Percentiles rank a stretch among this genome's conserved stretches.
These are phyloP conservation scores for Mortierella sp. DNA, from an alignment of 371 early-diverging fungal species.

Conservation along the genomic window DNA sequence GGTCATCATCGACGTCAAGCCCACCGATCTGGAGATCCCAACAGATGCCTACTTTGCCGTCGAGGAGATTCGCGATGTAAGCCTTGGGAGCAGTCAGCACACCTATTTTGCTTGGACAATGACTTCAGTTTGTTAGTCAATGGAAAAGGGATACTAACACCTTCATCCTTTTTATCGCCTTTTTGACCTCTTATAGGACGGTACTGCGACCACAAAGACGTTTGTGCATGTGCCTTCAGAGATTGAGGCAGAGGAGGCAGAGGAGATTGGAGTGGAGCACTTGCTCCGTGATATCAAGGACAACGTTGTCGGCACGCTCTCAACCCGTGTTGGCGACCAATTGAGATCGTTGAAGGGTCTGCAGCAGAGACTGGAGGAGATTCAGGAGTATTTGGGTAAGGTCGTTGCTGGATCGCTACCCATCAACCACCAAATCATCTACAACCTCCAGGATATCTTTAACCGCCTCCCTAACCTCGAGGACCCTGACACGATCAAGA, in stretches of 20 bases:
- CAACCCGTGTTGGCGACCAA: conserved; percentile 90
- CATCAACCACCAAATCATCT: conserved; percentile 95
- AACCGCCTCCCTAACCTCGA: conserved; percentile 93
- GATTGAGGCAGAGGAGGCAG: conserved; percentile 99
- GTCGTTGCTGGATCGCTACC: conserved; percentile 90
- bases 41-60: conserved; percentile 97
- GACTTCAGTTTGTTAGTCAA: neutral
- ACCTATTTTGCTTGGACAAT: neutral
- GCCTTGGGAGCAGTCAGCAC: conserved; percentile 1
- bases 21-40: conserved; percentile 92
- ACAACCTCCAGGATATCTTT: conserved; percentile 97
- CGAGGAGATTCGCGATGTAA: conserved; percentile 92
- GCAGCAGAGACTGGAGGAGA: conserved; percentile 85
- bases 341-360: conserved; percentile 92
- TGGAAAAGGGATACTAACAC: neutral
- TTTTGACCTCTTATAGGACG: conserved; percentile 75
- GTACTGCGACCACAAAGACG: conserved; percentile 93
- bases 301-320: conserved; percentile 93
- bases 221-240: conserved; percentile 96
- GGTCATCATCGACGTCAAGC: conserved; percentile 96
- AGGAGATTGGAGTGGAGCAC: conserved; percentile 99
- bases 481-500: conserved; percentile 76
- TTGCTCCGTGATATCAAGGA: conserved; percentile 99
- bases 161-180: neutral
- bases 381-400: conserved; percentile 87